Conservation (phyloP, 129 eudicot genomes). For the Flaveria trinervia region DNA sequence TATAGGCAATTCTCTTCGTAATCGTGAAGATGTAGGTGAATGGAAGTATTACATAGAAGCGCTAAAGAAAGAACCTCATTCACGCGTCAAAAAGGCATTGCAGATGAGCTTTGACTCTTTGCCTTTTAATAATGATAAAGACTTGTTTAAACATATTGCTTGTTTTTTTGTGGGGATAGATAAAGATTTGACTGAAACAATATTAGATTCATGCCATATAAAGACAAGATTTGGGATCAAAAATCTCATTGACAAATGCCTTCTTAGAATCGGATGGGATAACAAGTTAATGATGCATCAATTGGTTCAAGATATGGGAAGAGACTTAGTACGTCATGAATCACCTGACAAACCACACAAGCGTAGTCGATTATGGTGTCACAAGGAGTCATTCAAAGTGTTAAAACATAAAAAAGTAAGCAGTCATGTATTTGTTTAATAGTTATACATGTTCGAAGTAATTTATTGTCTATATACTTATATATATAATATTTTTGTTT, state of each 20-base stretch:
- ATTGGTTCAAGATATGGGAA: slow-evolving; percentile 37
- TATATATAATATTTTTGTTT: neutral
- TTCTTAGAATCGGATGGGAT: slow-evolving; percentile 6
- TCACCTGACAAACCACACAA: slow-evolving; percentile 28
- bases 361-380: slow-evolving; percentile 38
- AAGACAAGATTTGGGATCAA: slow-evolving; percentile 25
- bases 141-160: slow-evolving; percentile 36
- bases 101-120: slow-evolving; percentile 30
- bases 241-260: slow-evolving; percentile 37
- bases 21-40: neutral
- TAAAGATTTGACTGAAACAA: neutral
- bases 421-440: neutral
- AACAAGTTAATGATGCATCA: slow-evolving; percentile 37
- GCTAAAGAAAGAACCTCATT: slow-evolving; percentile 19
- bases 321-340: slow-evolving; percentile 33
- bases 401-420: slow-evolving; percentile 34
- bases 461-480: neutral
- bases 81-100: neutral
- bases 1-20: slow-evolving; percentile 28
- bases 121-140: slow-evolving; percentile 24
- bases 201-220: slow-evolving; percentile 28
- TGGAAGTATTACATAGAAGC: slow-evolving; percentile 28
- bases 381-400: slow-evolving; percentile 35
- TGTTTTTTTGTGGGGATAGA: slow-evolving; percentile 37
- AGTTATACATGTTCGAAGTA: neutral